Percentiles rank a stretch among this genome's conserved stretches.
phyloP scores from a whole-genome alignment of 2,329 filamentous ascomycete species.

The Chaetomiaceae sp. region DNA sequence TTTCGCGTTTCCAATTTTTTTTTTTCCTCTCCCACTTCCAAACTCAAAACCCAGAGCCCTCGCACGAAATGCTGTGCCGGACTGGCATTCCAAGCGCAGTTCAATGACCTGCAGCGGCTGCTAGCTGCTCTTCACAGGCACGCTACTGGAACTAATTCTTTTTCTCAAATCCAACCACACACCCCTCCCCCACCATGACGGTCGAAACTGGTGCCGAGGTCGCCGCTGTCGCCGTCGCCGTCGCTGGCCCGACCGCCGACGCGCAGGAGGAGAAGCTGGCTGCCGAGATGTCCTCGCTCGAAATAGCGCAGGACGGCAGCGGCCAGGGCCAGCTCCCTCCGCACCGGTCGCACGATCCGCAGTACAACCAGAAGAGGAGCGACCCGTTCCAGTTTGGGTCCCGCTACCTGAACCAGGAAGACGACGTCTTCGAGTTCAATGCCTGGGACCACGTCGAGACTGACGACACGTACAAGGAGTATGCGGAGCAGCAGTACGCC shows the following conservation, averaged over 20 bases:
- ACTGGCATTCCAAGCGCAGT: constrained; percentile 19
- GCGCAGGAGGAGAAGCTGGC: constrained; percentile 22
- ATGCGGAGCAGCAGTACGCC: constrained; percentile 76
- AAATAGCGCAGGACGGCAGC: constrained; percentile 23
- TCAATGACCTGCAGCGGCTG: constrained; percentile 25
- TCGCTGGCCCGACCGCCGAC: constrained; percentile 7
- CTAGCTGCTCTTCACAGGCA: constrained; percentile 22
- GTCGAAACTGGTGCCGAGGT: constrained; percentile 11
- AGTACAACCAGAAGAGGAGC: constrained; percentile 73
- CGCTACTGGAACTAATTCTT: constrained; percentile 6
- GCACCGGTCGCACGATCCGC: constrained; percentile 66
- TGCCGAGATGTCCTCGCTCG: constrained; percentile 23
- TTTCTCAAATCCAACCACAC: not conserved
- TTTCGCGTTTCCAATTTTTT: constrained; percentile 8
- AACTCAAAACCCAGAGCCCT: constrained; percentile 4
- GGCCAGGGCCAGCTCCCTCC: constrained; percentile 38
- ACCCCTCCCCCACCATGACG: constrained; percentile 17
- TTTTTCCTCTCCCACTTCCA: not conserved
- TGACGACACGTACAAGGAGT: constrained; percentile 81
- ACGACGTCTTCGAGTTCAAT: constrained; percentile 95
- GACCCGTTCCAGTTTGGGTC: constrained; percentile 97
- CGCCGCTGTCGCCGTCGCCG: not conserved
- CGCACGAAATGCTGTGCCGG: constrained; percentile 22
- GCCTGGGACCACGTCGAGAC: constrained; percentile 98
- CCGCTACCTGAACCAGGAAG: constrained; percentile 73